A percentile compares a stretch with the other conserved stretches of the same genome.
Conservation (phyloP, 1,284 basidiomycete species). For the Volvariella surrecta region DNA sequence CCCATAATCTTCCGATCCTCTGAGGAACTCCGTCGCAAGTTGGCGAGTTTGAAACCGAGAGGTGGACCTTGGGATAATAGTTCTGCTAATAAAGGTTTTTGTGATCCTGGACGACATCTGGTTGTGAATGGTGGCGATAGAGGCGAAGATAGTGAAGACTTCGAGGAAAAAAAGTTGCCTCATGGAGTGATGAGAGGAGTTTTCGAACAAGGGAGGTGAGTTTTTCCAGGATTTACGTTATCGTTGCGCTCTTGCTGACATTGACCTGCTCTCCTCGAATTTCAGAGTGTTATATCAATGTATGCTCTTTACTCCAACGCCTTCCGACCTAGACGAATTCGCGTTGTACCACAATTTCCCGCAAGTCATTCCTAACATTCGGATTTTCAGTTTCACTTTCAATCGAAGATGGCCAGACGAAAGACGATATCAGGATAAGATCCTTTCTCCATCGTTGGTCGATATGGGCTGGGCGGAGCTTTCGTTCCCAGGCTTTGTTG, state of each 20-base stretch:
- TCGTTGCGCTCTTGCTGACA: slow-evolving; percentile 5
- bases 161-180: slow-evolving; percentile 8
- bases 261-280: slow-evolving; percentile 1
- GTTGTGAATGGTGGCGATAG: no score
- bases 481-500: slow-evolving; percentile 13
- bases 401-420: slow-evolving; percentile 21
- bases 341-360: no score
- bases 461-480: slow-evolving; percentile 26
- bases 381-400: slow-evolving; percentile 23
- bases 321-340: slow-evolving; percentile 18
- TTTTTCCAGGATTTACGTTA: background rate
- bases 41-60: slow-evolving; percentile 21
- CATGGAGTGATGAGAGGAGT: slow-evolving; percentile 19
- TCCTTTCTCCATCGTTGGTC: slow-evolving; percentile 19
- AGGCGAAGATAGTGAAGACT: slow-evolving; percentile 2
- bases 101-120: no score
- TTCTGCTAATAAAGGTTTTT: slow-evolving; percentile 18
- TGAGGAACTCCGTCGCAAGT: slow-evolving; percentile 20
- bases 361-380: slow-evolving; percentile 7
- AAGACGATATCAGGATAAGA: slow-evolving; percentile 16
- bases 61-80: slow-evolving; percentile 18
- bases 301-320: slow-evolving; percentile 14
- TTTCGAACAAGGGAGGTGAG: slow-evolving; percentile 31
- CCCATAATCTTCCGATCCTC: slow-evolving; percentile 23
- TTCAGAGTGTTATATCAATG: slow-evolving; percentile 19